Conservation (phyloP, 805 yeast species). For the Zygosaccharomyces rouxii region DNA sequence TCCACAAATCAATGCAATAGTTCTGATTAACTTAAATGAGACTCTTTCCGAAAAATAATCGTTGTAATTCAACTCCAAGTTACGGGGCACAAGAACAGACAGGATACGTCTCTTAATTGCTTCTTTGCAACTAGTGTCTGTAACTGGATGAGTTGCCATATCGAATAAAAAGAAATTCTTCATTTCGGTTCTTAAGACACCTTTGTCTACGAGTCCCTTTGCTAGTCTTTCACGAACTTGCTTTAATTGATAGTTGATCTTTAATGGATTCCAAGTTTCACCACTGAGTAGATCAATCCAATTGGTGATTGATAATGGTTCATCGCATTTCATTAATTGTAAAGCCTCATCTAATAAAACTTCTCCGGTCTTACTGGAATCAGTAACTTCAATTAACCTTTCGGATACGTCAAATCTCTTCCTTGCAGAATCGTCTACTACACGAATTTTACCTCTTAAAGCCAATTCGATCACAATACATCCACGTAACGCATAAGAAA, state of each 20-base stretch:
- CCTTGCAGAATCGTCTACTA: slow-evolving; percentile 89
- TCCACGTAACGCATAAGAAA: slow-evolving; percentile 93
- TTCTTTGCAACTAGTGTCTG: slow-evolving; percentile 81
- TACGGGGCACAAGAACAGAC: slow-evolving; percentile 65
- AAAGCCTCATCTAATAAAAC: slow-evolving; percentile 90
- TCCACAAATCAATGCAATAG: slow-evolving; percentile 79
- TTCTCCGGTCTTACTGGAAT: slow-evolving; percentile 87
- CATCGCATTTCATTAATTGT: slow-evolving; percentile 82
- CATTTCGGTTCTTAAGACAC: slow-evolving; percentile 91
- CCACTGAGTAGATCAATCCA: slow-evolving; percentile 95
- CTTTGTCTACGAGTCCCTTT: slow-evolving; percentile 95
- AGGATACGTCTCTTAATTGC: slow-evolving; percentile 70
- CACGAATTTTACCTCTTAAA: slow-evolving; percentile 78
- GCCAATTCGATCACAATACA: slow-evolving; percentile 90
- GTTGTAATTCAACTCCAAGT: slow-evolving; percentile 51
- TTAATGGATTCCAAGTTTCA: slow-evolving; percentile 96
- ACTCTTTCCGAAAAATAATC: slow-evolving; percentile 66
- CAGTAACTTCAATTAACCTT: slow-evolving; percentile 80
- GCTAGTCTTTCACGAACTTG: slow-evolving; percentile 96
- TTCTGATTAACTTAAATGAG: slow-evolving; percentile 66
- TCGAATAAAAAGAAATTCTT: slow-evolving; percentile 91
- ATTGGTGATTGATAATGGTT: slow-evolving; percentile 70
- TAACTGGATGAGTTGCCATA: slow-evolving; percentile 97
- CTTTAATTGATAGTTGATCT: slow-evolving; percentile 90
- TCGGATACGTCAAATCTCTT: slow-evolving; percentile 84